Base-by-base conservation (phyloP, 495 filamentous ascomycete species). In the Aspergillus steynii region DNA sequence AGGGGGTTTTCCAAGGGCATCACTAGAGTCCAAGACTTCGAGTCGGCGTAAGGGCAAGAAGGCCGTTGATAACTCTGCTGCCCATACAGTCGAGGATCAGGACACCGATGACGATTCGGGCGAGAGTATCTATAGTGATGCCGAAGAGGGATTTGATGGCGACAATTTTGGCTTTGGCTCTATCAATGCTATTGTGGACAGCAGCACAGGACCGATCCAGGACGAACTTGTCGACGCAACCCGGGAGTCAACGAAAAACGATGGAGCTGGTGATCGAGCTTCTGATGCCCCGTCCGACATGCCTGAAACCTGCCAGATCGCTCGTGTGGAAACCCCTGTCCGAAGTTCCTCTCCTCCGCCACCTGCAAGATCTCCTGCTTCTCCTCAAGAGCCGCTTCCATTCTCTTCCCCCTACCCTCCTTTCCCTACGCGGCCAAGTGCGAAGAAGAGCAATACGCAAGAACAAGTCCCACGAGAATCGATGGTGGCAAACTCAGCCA, bases 51-150 rank as follows among this genome's bases (percentile, higher is more conserved):
- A 42, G 37, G 37, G 37, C 9, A 42, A 42, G 37, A 42, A 42
- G 37, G 37, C 45, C 8, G 15, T 52, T 37, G 58, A 34, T 3
- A 46, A 60, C 10, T 58, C 58, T 37, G 59, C 62, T 10, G 54
- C 65, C 20, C 59, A 65, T 31, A 62, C 59, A 0, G 29, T 65
- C 25, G 59, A 70, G 28, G 71, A 67, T 31, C 68, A 67, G 26
- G 74, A 77, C 46, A 73, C 72, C 6, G 80, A 80, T 50, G 80
- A 79, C 31, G 85, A 86, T n/a, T 80, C 78, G 34, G 77, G 79
- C 29, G 77, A 81, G 32, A 94, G 90, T 71, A 82, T 94, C 52
- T 97, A 94, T 72, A 95, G 90, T 67, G 93, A 97, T 80, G 93
- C 93, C 2, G 87, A 87, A 48, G 93, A 96, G 68, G 89, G 92